Base-by-base conservation (phyloP, 805 yeast genomes). In the Candida orba region DNA sequence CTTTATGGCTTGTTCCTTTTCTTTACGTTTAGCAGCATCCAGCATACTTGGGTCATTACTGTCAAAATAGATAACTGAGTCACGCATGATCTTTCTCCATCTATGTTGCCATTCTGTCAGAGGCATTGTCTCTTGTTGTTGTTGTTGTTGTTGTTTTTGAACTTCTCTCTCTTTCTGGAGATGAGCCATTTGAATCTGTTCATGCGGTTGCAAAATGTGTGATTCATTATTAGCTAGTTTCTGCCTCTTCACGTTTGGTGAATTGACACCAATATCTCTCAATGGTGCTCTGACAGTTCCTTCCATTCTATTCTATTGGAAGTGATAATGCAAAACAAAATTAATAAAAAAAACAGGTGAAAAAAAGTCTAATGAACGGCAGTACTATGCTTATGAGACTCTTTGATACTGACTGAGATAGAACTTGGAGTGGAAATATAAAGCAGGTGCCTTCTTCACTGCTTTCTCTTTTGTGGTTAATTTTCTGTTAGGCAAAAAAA, bases 41-140 rank as follows among this genome's bases (percentile, higher is more conserved):
- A 58, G 35, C n/a, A 45, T 50, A 13, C 55, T 53, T 2, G 63
- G 58, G 18, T 67, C 70, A 44, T 61, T 67, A 35, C 66, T 59
- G 45, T 79, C 84, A 52, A 79, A 78, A 53, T 78, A 79, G 6
- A 78, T 77, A 9, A 72, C 73, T 10, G 78, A 71, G 40, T 68
- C 73, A 36, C 67, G 71, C 77, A 79, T 72, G 44, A 78, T 77
- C 43, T 68, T 68, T 36, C 75, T 63, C 86, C 86, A 79, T 39
- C 72, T 71, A 30, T 63, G 65, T 52, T 77, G 81, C 86, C 86
- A 79, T 48, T 68, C 69, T 41, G 60, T 63, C 40, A 79, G 57
- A 43, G 56, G 51, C 12, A 50, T 48, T 1, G 44, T 45, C 17
- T 39, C 45, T 8, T 47, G 44, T 24, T 37, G 40, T 23, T 22